Percentiles rank a stretch among this genome's conserved stretches.
phyloP scores from a whole-genome alignment of 352 stramenopile genomes.

The Pythium insidiosum region DNA sequence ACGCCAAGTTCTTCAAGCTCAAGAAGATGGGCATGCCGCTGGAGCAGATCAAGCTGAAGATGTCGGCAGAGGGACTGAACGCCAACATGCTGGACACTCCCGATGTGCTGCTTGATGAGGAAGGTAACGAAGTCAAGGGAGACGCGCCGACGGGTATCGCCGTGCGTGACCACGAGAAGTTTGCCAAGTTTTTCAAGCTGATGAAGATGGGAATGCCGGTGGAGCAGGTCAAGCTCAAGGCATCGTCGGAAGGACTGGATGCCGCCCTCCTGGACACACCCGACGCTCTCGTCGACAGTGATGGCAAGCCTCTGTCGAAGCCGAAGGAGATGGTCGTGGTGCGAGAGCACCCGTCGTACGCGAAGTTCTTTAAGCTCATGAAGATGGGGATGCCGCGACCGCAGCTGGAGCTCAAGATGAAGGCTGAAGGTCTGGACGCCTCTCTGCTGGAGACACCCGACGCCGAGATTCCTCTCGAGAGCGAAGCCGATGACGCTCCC shows the following conservation, averaged over 20 bases:
- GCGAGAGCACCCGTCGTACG: constrained; percentile 83
- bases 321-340: constrained; percentile 30
- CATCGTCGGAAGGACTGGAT: constrained; percentile 54
- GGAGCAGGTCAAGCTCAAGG: constrained; percentile 87
- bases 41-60: constrained; percentile 87
- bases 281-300: constrained; percentile 21
- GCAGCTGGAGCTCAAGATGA: constrained; percentile 91
- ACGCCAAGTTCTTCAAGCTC: constrained; percentile 94
- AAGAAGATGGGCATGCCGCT: constrained; percentile 81
- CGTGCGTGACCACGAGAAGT: constrained; percentile 56
- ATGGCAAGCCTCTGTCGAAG: constrained; percentile 6
- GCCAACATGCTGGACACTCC: constrained; percentile 42
- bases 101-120: constrained; percentile 43
- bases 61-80: constrained; percentile 45
- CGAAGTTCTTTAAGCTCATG: constrained; percentile 95
- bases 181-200: constrained; percentile 93
- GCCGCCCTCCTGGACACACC: constrained; percentile 48
- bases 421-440: constrained; percentile 84
- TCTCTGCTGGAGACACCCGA: constrained; percentile 84
- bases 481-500: too few species aligned
- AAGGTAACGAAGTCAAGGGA: constrained; percentile 42
- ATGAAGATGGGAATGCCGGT: constrained; percentile 79
- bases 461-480: constrained; percentile 37
- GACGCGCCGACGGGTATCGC: constrained; percentile 20
- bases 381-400: constrained; percentile 92